These are phyloP conservation scores for Mucor indicus DNA, from an alignment of 371 early-diverging fungal genomes.

Conservation along the genomic window DNA sequence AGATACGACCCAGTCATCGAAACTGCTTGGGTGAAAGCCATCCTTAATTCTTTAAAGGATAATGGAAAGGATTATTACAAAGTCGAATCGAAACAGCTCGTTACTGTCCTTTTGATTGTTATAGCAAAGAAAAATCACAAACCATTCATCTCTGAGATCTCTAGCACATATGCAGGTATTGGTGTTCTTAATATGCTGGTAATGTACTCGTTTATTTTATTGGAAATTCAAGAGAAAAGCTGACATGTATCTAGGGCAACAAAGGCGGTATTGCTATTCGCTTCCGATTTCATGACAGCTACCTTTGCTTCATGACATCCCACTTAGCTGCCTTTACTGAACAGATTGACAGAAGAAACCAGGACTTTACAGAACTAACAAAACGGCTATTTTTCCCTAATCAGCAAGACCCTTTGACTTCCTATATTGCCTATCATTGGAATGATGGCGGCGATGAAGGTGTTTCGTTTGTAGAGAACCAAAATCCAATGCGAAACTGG, in stretches of 20 bases:
- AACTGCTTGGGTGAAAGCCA: slow-evolving; percentile 73
- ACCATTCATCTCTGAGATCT: slow-evolving; percentile 57
- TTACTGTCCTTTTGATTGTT: slow-evolving; percentile 84
- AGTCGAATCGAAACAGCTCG: slow-evolving; percentile 75
- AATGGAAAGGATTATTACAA: slow-evolving; percentile 51
- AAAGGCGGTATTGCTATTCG: slow-evolving; percentile 91
- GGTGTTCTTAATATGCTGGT: slow-evolving; percentile 83
- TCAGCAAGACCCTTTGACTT: slow-evolving; percentile 18
- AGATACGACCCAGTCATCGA: slow-evolving; percentile 74
- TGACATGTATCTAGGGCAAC: slow-evolving; percentile 66
- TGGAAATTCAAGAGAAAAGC: background rate
- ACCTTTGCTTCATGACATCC: slow-evolving; percentile 82
- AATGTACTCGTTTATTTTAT: background rate
- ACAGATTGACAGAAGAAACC: slow-evolving; percentile 81
- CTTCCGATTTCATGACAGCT: slow-evolving; percentile 74
- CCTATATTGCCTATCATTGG: slow-evolving; percentile 39
- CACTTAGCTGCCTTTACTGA: slow-evolving; percentile 88
- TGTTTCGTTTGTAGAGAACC: slow-evolving; percentile 33
- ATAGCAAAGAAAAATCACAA: slow-evolving; percentile 60
- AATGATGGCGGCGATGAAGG: slow-evolving; percentile 51
- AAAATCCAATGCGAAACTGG: slow-evolving; percentile 32
- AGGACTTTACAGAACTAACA: slow-evolving; percentile 83
- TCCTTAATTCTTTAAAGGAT: slow-evolving; percentile 63
- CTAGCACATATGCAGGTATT: slow-evolving; percentile 63
- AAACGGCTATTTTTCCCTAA: slow-evolving; percentile 65